phyloP scores from a whole-genome alignment of 768 basidiomycete species.

The Bullera alba region DNA sequence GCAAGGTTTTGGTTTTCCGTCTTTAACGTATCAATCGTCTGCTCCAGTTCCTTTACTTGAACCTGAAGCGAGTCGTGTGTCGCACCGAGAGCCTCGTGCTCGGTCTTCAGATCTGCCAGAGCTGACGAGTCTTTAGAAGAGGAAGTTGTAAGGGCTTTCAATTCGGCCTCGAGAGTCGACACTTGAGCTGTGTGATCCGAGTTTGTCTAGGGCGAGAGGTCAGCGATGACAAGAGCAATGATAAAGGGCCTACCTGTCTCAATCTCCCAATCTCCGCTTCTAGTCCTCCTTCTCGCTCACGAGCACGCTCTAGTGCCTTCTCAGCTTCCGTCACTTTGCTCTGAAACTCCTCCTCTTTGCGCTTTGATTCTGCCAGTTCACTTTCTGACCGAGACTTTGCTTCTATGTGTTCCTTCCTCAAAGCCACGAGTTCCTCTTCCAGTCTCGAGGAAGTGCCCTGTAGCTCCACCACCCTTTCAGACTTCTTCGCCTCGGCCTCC shows the following conservation, averaged over 20 bases:
- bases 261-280: conserved; percentile 36
- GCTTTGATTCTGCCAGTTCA: conserved; percentile 17
- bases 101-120: background rate
- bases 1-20: conserved; percentile 6
- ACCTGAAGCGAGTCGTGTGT: background rate
- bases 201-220: background rate
- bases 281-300: conserved; percentile 21
- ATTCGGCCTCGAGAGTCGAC: conserved; percentile 10
- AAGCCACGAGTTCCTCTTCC: conserved; percentile 16
- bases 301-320: conserved; percentile 9
- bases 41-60: background rate
- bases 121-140: background rate
- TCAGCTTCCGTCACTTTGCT: conserved; percentile 2
- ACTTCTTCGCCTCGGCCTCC: conserved; percentile 3
- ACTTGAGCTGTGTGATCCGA: conserved; percentile 5
- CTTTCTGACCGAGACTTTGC: conserved; percentile 7
- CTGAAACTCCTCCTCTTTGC: background rate
- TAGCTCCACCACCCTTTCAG: conserved; percentile 6
- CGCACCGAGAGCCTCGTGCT: background rate
- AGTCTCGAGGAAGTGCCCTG: too few species aligned
- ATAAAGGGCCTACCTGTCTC: conserved; percentile 25
- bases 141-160: conserved; percentile 9
- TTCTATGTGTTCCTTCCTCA: conserved; percentile 10
- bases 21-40: background rate
- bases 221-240: background rate